phyloP scores from a whole-genome alignment of 441 rosid genomes.

The Corymbia calophylla region DNA sequence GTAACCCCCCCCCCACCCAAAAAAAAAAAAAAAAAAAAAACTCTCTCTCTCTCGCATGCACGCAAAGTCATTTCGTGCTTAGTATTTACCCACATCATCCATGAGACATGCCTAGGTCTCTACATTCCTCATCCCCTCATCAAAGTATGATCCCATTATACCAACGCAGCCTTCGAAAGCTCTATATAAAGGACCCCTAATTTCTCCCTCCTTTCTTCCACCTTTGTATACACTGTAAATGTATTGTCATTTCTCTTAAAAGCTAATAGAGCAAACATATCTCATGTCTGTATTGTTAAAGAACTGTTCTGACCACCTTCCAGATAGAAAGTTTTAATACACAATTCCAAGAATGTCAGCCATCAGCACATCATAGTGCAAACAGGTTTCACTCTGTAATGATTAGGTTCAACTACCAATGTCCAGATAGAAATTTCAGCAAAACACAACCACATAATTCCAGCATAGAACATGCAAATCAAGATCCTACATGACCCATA shows the following conservation, averaged over 20 bases:
- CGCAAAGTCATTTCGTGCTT: background rate
- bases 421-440: background rate
- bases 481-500: background rate
- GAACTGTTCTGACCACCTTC: background rate
- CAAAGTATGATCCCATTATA: background rate
- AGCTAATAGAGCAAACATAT: background rate
- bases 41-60: background rate
- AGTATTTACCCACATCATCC: background rate
- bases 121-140: background rate
- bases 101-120: background rate
- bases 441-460: background rate
- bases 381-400: background rate
- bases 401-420: background rate
- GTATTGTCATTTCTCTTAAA: background rate
- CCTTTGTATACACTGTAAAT: background rate
- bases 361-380: background rate
- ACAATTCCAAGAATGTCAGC: background rate
- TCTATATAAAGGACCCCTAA: background rate
- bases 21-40: too few relatives aligned
- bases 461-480: background rate
- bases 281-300: background rate
- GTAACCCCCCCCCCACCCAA: background rate
- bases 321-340: background rate
- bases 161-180: background rate
- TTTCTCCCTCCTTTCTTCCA: background rate